Percentiles rank a stretch among this genome's conserved stretches.
Conservation (phyloP, 108 stramenopile genomes). For the Skeletonema costatum region DNA sequence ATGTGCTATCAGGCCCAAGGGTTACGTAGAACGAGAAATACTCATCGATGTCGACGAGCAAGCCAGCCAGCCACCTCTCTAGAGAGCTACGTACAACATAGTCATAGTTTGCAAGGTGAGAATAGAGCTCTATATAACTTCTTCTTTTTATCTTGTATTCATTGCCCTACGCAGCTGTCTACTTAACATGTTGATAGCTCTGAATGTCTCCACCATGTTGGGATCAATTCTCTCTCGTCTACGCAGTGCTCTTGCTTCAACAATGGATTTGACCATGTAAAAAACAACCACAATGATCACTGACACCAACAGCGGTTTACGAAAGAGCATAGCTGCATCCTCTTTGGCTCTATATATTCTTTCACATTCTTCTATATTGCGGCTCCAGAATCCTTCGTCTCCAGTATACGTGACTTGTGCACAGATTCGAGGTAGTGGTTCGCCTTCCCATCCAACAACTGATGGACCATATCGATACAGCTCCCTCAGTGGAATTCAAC, state of each 20-base stretch:
- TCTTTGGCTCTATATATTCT: conserved; percentile 56
- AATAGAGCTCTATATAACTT: not conserved
- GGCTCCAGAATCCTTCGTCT: conserved; percentile 61
- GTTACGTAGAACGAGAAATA: too few relatives aligned
- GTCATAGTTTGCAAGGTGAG: not conserved
- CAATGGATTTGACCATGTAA: conserved; percentile 38
- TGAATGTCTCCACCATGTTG: conserved; percentile 62
- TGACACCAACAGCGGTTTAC: conserved; percentile 41
- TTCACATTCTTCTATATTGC: conserved; percentile 63
- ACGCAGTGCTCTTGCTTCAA: conserved; percentile 22
- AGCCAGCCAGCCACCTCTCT: too few relatives aligned
- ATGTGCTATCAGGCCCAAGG: too few relatives aligned
- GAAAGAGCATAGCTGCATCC: conserved; percentile 52
- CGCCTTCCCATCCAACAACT: conserved; percentile 66
- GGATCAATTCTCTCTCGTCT: conserved; percentile 44
- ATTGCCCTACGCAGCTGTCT: conserved; percentile 33
- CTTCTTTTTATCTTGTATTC: conserved; percentile 13
- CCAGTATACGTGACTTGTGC: conserved; percentile 58
- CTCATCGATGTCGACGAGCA: too few relatives aligned
- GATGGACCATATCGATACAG: conserved; percentile 64
- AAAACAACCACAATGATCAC: conserved; percentile 22
- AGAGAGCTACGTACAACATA: too few relatives aligned
- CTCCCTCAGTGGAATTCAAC: conserved; percentile 56
- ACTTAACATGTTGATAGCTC: conserved; percentile 54
- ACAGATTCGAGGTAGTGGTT: conserved; percentile 52